These are phyloP conservation scores for Fusarium subtropicale DNA, from an alignment of 2,329 filamentous ascomycete species.

Conservation along the genomic window DNA sequence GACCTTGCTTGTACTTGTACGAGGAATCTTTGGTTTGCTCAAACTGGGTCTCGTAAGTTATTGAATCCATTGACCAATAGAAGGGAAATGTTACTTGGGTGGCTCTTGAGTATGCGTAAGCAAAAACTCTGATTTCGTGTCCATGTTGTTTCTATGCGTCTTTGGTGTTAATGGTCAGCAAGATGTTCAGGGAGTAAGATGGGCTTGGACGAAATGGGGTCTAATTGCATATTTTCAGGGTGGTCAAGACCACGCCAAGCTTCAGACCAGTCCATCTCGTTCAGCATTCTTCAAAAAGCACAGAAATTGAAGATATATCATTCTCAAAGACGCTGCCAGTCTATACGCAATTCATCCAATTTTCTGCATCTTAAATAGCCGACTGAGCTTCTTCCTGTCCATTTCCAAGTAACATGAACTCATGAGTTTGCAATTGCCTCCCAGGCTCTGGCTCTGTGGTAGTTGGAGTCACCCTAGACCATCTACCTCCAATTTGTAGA, in stretches of 20 bases:
- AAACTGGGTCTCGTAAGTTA: not conserved
- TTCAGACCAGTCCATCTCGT: not conserved
- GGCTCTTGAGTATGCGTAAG: not conserved
- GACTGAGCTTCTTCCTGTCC: not conserved
- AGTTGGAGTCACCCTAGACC: not conserved
- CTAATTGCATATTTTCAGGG: not conserved
- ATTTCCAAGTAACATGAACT: not conserved
- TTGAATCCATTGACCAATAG: too few relatives aligned
- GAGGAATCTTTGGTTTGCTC: constrained; percentile 29
- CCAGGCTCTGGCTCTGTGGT: too few relatives aligned
- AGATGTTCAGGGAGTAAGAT: not conserved
- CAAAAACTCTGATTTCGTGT: not conserved
- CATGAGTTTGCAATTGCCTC: not conserved
- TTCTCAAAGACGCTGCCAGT: not conserved
- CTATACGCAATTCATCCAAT: not conserved
- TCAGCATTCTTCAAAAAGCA: not conserved
- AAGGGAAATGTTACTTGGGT: not conserved
- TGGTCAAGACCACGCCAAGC: not conserved
- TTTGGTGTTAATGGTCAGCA: not conserved
- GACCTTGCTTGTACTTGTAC: constrained; percentile 38
- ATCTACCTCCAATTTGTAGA: not conserved
- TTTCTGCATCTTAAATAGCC: not conserved
- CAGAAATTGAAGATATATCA: not conserved
- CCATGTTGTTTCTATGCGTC: not conserved
- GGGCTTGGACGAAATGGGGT: too few relatives aligned